Percentiles rank a stretch among this genome's conserved stretches.
Evolutionary conservation across 2,329 filamentous ascomycete genomes (phyloP).

Genomic region (Xylariaceae sp.): DNA sequence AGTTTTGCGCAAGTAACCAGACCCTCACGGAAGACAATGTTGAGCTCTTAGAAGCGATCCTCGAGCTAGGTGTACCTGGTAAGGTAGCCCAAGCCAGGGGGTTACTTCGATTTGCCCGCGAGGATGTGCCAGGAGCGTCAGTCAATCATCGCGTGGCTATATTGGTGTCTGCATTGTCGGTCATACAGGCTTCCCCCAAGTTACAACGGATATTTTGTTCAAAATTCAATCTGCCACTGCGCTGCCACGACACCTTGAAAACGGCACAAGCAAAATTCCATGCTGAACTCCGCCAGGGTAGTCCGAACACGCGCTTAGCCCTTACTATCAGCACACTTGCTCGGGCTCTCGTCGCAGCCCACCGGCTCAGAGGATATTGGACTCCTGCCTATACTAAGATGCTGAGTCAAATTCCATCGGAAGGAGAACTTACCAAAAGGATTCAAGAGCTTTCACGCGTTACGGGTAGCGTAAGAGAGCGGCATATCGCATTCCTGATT

Average conservation of each 20-base stretch:
- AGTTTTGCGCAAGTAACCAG: background rate
- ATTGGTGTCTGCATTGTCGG: background rate
- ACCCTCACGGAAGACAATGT: background rate
- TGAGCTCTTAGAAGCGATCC: background rate
- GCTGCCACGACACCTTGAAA: background rate
- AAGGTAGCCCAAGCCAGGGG: background rate
- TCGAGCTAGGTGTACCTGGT: background rate
- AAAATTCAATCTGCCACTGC: background rate
- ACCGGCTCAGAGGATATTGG: background rate
- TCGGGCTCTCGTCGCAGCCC: background rate
- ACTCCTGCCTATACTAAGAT: background rate
- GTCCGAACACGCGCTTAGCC: background rate
- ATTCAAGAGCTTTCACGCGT: background rate
- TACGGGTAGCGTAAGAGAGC: background rate
- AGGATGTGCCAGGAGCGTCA: background rate
- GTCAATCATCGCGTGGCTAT: background rate
- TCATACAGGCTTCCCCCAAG: background rate
- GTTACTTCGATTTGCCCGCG: background rate
- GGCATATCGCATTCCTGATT: background rate
- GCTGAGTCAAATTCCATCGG: background rate
- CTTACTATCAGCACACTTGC: background rate
- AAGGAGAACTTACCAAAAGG: background rate
- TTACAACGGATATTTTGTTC: background rate
- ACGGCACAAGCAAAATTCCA: background rate
- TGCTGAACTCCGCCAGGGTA: background rate